Evolutionary conservation across 2,329 filamentous ascomycete species (phyloP).

Genomic region (Amauroascus verrucosus): DNA sequence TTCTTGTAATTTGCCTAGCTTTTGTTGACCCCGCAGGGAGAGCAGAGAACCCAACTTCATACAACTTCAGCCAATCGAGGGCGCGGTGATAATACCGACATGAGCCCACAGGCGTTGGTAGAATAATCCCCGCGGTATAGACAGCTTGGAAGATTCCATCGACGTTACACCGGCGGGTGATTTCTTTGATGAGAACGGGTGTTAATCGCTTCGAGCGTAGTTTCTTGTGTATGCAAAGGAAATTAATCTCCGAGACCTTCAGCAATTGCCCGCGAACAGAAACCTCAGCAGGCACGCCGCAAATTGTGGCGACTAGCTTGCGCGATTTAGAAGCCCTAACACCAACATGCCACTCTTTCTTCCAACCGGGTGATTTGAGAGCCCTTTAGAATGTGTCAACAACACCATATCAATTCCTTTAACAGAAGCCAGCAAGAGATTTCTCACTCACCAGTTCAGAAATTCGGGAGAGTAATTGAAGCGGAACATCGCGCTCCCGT

Average conservation of each 20-base stretch:
- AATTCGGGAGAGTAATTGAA: constrained; percentile 92
- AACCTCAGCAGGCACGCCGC: constrained; percentile 76
- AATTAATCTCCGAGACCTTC: constrained; percentile 87
- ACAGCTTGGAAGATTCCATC: constrained; percentile 86
- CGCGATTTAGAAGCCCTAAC: constrained; percentile 73
- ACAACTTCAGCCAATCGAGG: constrained; percentile 91
- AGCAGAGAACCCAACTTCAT: constrained; percentile 88
- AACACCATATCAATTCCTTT: not conserved
- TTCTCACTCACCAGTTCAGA: constrained; percentile 60
- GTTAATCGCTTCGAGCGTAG: constrained; percentile 84
- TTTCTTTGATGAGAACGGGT: constrained; percentile 93
- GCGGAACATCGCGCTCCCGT: constrained; percentile 91
- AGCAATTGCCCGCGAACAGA: constrained; percentile 67
- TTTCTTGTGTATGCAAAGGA: constrained; percentile 97
- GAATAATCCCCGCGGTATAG: constrained; percentile 83
- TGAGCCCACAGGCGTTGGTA: constrained; percentile 84
- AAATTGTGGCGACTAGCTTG: constrained; percentile 92
- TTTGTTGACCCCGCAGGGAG: constrained; percentile 76
- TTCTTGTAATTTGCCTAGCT: constrained; percentile 73
- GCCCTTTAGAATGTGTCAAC: constrained; percentile 49
- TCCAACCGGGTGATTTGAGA: constrained; percentile 88
- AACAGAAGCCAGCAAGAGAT: not conserved
- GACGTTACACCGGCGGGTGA: constrained; percentile 83
- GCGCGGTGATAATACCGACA: constrained; percentile 93
- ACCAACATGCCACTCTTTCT: constrained; percentile 87